Percentiles rank a stretch among this genome's conserved stretches.
Evolutionary conservation across 139 green algal genomes (phyloP).

Genomic region (Closterium sp.): DNA sequence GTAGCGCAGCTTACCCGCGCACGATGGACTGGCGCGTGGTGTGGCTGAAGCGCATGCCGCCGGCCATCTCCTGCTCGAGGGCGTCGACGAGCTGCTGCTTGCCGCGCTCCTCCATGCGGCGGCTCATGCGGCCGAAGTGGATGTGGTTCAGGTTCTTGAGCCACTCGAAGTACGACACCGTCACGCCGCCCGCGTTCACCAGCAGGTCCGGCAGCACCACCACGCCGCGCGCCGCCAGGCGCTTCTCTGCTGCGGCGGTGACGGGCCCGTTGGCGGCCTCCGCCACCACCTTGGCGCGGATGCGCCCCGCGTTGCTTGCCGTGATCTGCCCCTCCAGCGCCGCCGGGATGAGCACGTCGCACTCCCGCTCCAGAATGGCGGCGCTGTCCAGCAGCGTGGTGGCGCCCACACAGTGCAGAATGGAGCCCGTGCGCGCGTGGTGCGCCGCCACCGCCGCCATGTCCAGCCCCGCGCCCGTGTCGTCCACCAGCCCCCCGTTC

Average conservation of each 20-base stretch:
- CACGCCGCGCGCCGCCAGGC: constrained; percentile 48
- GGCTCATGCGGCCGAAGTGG: constrained; percentile 53
- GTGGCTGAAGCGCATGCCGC: constrained; percentile 27
- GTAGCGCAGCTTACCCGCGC: constrained; percentile 18
- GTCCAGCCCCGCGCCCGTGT: constrained; percentile 26
- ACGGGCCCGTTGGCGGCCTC: constrained; percentile 57
- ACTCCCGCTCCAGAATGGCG: constrained; percentile 26
- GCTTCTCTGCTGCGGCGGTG: constrained; percentile 48
- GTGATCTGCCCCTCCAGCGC: constrained; percentile 44
- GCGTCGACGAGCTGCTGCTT: constrained; percentile 48
- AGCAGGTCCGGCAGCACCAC: constrained; percentile 54
- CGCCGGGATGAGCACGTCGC: constrained; percentile 50
- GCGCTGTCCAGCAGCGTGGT: background rate
- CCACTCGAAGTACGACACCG: constrained; percentile 60
- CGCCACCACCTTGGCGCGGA: constrained; percentile 54
- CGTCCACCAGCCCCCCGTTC: constrained; percentile 31
- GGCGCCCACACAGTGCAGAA: background rate
- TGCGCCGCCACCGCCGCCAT: constrained; percentile 18
- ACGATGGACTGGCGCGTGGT: constrained; percentile 21
- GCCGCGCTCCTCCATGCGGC: constrained; percentile 49
- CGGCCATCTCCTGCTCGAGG: constrained; percentile 25
- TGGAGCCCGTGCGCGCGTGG: background rate
- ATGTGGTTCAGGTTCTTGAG: constrained; percentile 58
- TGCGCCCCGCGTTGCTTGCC: constrained; percentile 31
- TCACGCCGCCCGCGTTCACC: constrained; percentile 56